phyloP scores from a whole-genome alignment of 2,329 filamentous ascomycete genomes.

The Myrmaecium sp. region DNA sequence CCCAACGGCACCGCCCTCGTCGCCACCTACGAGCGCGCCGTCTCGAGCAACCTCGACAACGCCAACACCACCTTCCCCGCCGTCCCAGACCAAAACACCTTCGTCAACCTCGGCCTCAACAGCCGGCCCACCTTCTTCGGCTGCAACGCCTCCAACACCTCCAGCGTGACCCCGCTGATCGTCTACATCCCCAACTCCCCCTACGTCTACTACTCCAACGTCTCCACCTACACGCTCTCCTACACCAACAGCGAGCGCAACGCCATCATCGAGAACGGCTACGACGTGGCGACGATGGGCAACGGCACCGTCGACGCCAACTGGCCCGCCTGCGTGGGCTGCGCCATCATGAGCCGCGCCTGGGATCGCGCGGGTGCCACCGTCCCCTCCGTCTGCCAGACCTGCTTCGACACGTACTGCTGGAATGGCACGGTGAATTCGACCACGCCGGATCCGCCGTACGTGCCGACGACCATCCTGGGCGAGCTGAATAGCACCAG shows the following conservation, averaged over 20 bases:
- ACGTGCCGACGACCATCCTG: conserved; percentile 12
- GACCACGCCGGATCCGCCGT: conserved; percentile 10
- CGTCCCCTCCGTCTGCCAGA: conserved; percentile 53
- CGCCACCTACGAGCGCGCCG: conserved; percentile 57
- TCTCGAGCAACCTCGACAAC: conserved; percentile 37
- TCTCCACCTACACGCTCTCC: conserved; percentile 54
- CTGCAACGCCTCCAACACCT: conserved; percentile 50
- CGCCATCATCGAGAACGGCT: conserved; percentile 72
- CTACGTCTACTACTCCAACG: conserved; percentile 61
- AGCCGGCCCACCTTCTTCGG: conserved; percentile 64
- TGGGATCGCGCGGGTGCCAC: conserved; percentile 51
- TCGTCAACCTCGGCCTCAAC: conserved; percentile 63
- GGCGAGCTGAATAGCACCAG: conserved; percentile 8
- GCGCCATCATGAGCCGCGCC: conserved; percentile 66
- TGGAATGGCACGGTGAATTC: conserved; percentile 64
- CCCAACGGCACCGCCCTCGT: conserved; percentile 62
- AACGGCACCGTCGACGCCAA: conserved; percentile 57
- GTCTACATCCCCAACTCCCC: conserved; percentile 82
- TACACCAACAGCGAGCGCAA: conserved; percentile 54
- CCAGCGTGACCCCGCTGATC: conserved; percentile 45
- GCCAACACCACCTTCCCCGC: conserved; percentile 55
- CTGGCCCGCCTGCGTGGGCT: conserved; percentile 77
- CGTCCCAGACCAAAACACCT: conserved; percentile 59
- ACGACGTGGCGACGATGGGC: conserved; percentile 64
- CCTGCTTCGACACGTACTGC: conserved; percentile 73